These are phyloP conservation scores for Cystobasidiaceae sp. DNA, from an alignment of 1,284 basidiomycete species.

Conservation along the genomic window DNA sequence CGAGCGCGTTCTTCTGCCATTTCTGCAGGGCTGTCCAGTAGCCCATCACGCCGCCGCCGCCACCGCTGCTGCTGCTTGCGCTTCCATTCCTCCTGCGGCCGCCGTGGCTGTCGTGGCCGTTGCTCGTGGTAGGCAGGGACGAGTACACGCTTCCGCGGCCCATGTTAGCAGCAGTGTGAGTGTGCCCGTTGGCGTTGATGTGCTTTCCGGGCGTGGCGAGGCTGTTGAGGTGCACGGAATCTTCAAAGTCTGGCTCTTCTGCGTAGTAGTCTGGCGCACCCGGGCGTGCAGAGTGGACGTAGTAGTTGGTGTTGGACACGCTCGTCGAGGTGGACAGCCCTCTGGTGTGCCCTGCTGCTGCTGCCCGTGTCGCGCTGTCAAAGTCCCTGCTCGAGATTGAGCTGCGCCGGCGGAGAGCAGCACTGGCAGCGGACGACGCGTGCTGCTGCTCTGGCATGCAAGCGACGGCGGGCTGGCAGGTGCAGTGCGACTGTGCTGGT, in stretches of 20 bases:
- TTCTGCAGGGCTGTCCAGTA: neutral
- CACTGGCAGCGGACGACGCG: neutral
- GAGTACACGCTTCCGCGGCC: constrained; percentile 1
- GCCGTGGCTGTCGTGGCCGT: neutral
- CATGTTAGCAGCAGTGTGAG: neutral
- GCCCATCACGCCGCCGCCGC: neutral
- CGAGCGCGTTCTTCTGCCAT: constrained; percentile 26
- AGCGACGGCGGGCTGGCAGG: neutral
- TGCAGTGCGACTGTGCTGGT: no score
- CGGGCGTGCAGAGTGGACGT: neutral
- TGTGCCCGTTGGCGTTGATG: neutral
- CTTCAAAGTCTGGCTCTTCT: constrained; percentile 12
- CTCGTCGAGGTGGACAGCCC: constrained; percentile 9
- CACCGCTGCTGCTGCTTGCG: neutral
- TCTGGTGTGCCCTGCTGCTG: constrained; percentile 9
- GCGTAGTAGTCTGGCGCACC: neutral
- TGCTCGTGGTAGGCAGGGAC: constrained; percentile 6
- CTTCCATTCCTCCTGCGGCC: neutral
- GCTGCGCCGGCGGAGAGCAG: constrained; percentile 8
- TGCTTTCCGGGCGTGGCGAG: neutral
- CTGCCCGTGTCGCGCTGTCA: neutral
- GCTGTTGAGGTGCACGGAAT: constrained; percentile 22
- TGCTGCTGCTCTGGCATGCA: neutral
- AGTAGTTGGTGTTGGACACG: neutral
- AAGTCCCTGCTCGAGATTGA: constrained; percentile 8